Evolutionary conservation across 2,329 filamentous ascomycete genomes (phyloP).

Genomic region (Aspergillus melleus): DNA sequence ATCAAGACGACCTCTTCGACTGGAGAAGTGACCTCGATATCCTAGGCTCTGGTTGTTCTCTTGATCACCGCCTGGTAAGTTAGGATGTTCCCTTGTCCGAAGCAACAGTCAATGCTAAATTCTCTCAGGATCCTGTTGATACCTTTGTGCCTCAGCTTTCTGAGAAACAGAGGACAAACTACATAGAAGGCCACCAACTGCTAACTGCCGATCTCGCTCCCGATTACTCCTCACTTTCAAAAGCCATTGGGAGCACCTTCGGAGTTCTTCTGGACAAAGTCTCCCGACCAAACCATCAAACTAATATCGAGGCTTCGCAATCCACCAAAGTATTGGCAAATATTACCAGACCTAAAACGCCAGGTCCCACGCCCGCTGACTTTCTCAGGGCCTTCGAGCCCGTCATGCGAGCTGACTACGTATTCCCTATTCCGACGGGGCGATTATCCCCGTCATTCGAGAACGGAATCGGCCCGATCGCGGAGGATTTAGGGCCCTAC

Average conservation of each 20-base stretch:
- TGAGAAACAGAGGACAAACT: slow-evolving; percentile 55
- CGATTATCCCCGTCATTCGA: slow-evolving; percentile 70
- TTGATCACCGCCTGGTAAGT: slow-evolving; percentile 31
- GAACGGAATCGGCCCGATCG: slow-evolving; percentile 64
- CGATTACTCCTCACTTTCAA: slow-evolving; percentile 45
- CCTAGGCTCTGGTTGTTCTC: slow-evolving; percentile 28
- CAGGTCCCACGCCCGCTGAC: slow-evolving; percentile 33
- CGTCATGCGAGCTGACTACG: slow-evolving; percentile 45
- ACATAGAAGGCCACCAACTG: slow-evolving; percentile 54
- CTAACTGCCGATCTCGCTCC: slow-evolving; percentile 52
- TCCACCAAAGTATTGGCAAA: slow-evolving; percentile 34
- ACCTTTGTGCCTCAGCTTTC: slow-evolving; percentile 60
- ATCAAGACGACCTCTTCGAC: slow-evolving; percentile 33
- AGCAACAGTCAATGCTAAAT: slow-evolving; percentile 17
- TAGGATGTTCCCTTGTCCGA: neutral
- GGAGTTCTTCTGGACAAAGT: slow-evolving; percentile 29
- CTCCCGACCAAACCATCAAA: slow-evolving; percentile 18
- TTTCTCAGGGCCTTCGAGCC: slow-evolving; percentile 54
- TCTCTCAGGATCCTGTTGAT: slow-evolving; percentile 56
- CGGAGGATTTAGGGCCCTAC: slow-evolving; percentile 81
- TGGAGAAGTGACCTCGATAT: slow-evolving; percentile 39
- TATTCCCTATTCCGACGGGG: slow-evolving; percentile 32
- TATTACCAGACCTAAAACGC: slow-evolving; percentile 15
- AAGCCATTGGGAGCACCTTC: slow-evolving; percentile 36
- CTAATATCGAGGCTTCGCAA: slow-evolving; percentile 25